Conservation (phyloP, 225 moss, liverwort and hornwort genomes). For the Physcomitrellopsis africana region DNA sequence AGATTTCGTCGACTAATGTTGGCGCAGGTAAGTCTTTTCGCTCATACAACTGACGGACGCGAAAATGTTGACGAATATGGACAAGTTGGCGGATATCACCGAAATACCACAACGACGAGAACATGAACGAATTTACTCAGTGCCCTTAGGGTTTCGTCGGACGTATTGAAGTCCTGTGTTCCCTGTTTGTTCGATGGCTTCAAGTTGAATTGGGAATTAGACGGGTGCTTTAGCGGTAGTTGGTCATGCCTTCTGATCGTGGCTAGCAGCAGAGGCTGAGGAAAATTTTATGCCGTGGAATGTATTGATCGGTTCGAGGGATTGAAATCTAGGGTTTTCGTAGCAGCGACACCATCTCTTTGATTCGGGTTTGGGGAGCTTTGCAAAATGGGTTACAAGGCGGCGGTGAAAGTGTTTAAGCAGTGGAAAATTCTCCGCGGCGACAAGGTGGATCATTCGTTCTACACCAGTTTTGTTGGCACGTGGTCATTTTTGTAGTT, state of each 20-base stretch:
- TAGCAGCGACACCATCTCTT: neutral
- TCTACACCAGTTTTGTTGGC: neutral
- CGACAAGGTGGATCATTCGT: constrained; percentile 59
- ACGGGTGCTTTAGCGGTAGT: too few species aligned
- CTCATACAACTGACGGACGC: too few species aligned
- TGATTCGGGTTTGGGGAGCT: neutral
- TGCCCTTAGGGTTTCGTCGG: too few species aligned
- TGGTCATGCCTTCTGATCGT: neutral
- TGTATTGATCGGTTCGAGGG: neutral
- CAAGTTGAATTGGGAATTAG: too few species aligned
- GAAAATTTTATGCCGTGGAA: neutral
- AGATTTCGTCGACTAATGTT: too few species aligned
- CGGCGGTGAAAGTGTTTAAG: constrained; percentile 89
- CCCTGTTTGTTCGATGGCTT: too few species aligned
- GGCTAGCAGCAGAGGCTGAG: neutral
- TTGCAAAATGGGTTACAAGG: constrained; percentile 82
- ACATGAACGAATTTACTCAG: too few species aligned
- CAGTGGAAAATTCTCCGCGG: constrained; percentile 94
- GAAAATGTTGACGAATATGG: too few species aligned
- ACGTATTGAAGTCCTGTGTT: too few species aligned
- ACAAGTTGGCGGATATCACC: too few species aligned
- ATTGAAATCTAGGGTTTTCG: constrained; percentile 8
- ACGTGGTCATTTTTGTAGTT: neutral
- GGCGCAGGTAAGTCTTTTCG: too few species aligned
- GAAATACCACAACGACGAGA: too few species aligned